phyloP scores from a whole-genome alignment of 83 land plant species.

The Picea mariana region DNA sequence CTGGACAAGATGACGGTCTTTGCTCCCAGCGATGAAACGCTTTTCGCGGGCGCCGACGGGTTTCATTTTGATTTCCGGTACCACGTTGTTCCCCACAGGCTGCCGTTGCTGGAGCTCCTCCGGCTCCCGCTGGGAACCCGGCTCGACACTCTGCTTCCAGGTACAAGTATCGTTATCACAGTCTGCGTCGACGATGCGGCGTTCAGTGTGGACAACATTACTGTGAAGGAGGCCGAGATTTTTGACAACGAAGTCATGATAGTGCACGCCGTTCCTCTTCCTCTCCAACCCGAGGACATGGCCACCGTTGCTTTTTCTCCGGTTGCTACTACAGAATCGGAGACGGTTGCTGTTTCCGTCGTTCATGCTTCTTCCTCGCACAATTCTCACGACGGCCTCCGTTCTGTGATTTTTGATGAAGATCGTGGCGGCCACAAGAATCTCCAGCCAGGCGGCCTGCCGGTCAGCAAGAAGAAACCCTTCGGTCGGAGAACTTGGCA shows the following conservation, averaged over 20 bases:
- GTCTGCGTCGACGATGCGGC: not conserved
- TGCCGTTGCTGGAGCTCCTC: not conserved
- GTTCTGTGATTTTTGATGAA: too few relatives aligned
- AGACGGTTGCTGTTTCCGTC: too few relatives aligned
- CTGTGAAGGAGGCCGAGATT: conserved; percentile 11
- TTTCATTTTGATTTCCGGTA: conserved; percentile 21
- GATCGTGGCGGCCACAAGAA: too few relatives aligned
- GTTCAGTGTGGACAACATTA: conserved; percentile 11
- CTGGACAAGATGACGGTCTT: conserved; percentile 10
- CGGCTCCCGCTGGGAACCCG: not conserved
- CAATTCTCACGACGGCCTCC: too few relatives aligned
- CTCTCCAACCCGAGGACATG: conserved; percentile 3
- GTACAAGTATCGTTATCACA: not conserved
- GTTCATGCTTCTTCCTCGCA: too few relatives aligned
- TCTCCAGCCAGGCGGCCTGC: too few relatives aligned
- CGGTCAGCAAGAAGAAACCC: too few relatives aligned
- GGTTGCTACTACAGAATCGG: too few relatives aligned
- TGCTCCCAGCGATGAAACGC: conserved; percentile 1
- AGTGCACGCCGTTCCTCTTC: not conserved
- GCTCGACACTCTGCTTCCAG: conserved; percentile 11
- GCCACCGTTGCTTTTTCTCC: not conserved
- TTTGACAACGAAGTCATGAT: conserved; percentile 15
- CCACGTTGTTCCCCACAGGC: conserved; percentile 13
- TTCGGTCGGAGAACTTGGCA: too few relatives aligned
- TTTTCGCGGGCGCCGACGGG: not conserved